A percentile compares a stretch with the other conserved stretches of the same genome.
Conservation (phyloP, 345 rosid genomes). For the Cardamine resedifolia region DNA sequence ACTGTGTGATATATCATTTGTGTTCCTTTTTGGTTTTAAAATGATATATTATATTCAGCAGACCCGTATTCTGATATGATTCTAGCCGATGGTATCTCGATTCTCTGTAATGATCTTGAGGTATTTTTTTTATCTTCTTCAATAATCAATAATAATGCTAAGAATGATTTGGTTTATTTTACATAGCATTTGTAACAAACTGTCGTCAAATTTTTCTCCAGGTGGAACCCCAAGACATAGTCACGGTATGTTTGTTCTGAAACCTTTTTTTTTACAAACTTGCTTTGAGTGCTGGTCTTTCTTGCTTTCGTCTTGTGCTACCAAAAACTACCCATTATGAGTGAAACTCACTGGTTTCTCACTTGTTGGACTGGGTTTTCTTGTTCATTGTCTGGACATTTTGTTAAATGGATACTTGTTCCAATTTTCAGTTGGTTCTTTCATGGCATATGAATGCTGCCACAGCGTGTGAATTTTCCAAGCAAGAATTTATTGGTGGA, state of each 20-base stretch:
- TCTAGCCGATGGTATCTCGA: slow-evolving; percentile 67
- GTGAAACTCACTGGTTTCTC: background rate
- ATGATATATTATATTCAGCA: slow-evolving; percentile 36
- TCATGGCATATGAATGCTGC: slow-evolving; percentile 99
- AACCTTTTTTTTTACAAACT: slow-evolving; percentile 19
- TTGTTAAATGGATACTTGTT: slow-evolving; percentile 1
- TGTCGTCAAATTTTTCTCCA: slow-evolving; percentile 39
- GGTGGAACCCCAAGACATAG: slow-evolving; percentile 99
- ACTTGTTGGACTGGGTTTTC: background rate
- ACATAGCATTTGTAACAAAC: slow-evolving; percentile 17
- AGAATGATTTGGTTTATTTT: slow-evolving; percentile 7
- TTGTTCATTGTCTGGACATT: background rate
- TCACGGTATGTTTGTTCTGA: slow-evolving; percentile 63
- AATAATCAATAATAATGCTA: slow-evolving; percentile 13
- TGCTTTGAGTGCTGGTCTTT: background rate
- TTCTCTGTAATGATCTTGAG: slow-evolving; percentile 80
- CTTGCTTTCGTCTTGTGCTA: background rate
- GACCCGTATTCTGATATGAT: slow-evolving; percentile 70
- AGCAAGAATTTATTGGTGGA: slow-evolving; percentile 84
- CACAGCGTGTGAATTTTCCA: slow-evolving; percentile 94
- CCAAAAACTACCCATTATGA: background rate
- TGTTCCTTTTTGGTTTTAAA: background rate
- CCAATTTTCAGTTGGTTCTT: slow-evolving; percentile 71
- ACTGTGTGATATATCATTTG: background rate
- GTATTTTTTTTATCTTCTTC: slow-evolving; percentile 39